Base-by-base conservation (phyloP, 2,329 filamentous ascomycete species). In the Pseudogymnoascus sp. region DNA sequence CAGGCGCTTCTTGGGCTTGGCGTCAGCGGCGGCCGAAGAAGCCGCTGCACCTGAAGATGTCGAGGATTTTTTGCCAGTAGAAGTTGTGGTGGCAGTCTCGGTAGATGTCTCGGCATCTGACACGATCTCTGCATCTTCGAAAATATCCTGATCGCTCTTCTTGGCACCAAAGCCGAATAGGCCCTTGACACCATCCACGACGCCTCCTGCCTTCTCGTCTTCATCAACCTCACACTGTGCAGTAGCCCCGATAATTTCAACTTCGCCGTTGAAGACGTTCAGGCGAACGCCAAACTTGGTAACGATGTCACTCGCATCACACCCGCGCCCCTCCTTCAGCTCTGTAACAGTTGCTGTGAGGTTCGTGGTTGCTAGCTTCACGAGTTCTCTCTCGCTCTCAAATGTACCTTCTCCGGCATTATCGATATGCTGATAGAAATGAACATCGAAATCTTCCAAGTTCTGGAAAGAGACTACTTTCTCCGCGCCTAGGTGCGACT, bases 171-270 rank as follows among this genome's bases (percentile, higher is more conserved):
- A 93, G 5, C 95, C 95, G 72, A 99, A 96, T 66, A 97, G 84
- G 67, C 93, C 96, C 82, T 99, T 99, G 68, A 97, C 91, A 46
- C 91, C 93, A 72, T 96, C 93, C 59, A 97, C 90, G 59, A 97
- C 84, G 61, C 88, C 87, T 67, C 90, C 90, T 74, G 92, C 91
- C 75, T 85, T 85, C 56, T 87, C 86, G 7, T 77, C 75, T 4
- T 82, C 82, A 61, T 96, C 90, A 26, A 88, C 84, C 73, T 96
- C 90, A 72, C 95, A 99, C 74, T 93, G 93, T 5, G 95, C 87
- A 63, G 83, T 83, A n/a, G 89, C 89, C 69, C 85, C 85, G 63
- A 83, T 75, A 61, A 97, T 83, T 65, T 93, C 88, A 2, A 96
- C 91, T 68, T 96, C 86, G 35, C 92, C 93, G 70, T 91, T 85